Evolutionary conservation across 331 rosid species (phyloP), one percentile per base, ranked within the genome.

Genomic region (Ulmus americana): DNA sequence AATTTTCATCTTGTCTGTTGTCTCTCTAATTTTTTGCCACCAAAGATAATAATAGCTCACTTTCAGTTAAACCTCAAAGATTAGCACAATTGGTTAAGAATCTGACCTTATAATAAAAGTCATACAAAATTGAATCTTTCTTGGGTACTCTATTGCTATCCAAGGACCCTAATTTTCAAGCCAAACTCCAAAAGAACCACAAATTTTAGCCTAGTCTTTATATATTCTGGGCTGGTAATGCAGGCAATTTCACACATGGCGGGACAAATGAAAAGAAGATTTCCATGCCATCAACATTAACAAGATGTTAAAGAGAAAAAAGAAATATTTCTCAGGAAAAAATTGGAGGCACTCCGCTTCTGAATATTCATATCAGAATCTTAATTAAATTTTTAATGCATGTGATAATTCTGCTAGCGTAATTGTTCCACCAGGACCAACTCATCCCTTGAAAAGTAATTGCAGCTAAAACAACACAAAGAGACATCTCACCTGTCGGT

Each of bases 401-500:
- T 28, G 2, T 28, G 35, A 28, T 28, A 28, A 28, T 28, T 28
- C 35, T 28, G 35, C 35, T 28, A 28, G 35, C 4, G 35, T 28
- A 28, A 28, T 28, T 28, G 35, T 46, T 48, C 44, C 0, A 8
- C 16, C 39, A 51, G 10, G 51, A 11, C 18, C 49, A 15, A 59
- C 42, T 11, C 18, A 41, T 70, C 56, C 71, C 42, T 40, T 4
- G 5, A 68, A n/a, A 69, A 67, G 55, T 42, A 60, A 49, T 8
- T 55, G 64, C 28, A 50, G 60, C 55, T 45, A 55, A 70, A 51
- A 61, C 38, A 39, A 61, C 35, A 45, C 60, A 65, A 67, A 9
- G 59, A 45, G 44, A 28, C 67, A 73, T 59, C 80, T 63, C 78
- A 89, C 98, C 95, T 60, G 2, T 67, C 85, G 95, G 64, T 85